Percentiles rank a stretch among this genome's conserved stretches.
phyloP scores from a whole-genome alignment of 495 filamentous ascomycete species.

The Penicillium desertorum region DNA sequence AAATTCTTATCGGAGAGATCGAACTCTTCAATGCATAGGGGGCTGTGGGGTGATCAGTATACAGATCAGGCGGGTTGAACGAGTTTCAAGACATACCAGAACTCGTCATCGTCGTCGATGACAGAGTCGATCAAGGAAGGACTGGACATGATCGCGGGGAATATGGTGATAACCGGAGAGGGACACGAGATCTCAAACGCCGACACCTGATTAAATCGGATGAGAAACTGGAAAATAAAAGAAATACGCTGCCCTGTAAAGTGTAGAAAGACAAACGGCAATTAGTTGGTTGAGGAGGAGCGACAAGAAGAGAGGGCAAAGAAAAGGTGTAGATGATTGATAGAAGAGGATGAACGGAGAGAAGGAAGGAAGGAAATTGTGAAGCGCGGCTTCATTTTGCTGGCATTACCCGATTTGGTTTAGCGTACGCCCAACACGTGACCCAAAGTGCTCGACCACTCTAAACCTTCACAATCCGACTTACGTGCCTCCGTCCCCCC shows the following conservation, averaged over 20 bases:
- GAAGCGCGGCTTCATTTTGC: conserved; percentile 43
- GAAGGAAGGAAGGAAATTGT: conserved; percentile 37
- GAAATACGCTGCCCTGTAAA: conserved; percentile 19
- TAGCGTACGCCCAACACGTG: conserved; percentile 36
- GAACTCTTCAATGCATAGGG: conserved; percentile 98
- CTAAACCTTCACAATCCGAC: conserved; percentile 38
- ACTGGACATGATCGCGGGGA: conserved; percentile 52
- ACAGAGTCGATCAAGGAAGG: conserved; percentile 85
- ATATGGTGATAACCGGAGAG: conserved; percentile 28
- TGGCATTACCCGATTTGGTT: conserved; percentile 37
- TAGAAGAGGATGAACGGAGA: conserved; percentile 26
- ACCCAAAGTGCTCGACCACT: conserved; percentile 26
- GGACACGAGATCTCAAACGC: conserved; percentile 31
- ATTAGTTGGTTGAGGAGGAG: conserved; percentile 17
- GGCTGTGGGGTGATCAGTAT: conserved; percentile 51
- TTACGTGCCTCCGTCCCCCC: conserved; percentile 29
- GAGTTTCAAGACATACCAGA: conserved; percentile 60
- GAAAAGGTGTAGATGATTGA: conserved; percentile 21
- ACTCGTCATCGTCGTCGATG: conserved; percentile 96
- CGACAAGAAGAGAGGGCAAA: conserved; percentile 17
- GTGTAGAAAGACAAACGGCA: conserved; percentile 14
- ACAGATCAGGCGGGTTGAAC: background rate
- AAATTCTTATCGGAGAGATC: conserved; percentile 97
- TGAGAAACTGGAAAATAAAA: conserved; percentile 24
- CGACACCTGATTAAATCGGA: conserved; percentile 30